Evolutionary conservation across 768 basidiomycete species (phyloP).

Genomic region (Termitomyces sp.): DNA sequence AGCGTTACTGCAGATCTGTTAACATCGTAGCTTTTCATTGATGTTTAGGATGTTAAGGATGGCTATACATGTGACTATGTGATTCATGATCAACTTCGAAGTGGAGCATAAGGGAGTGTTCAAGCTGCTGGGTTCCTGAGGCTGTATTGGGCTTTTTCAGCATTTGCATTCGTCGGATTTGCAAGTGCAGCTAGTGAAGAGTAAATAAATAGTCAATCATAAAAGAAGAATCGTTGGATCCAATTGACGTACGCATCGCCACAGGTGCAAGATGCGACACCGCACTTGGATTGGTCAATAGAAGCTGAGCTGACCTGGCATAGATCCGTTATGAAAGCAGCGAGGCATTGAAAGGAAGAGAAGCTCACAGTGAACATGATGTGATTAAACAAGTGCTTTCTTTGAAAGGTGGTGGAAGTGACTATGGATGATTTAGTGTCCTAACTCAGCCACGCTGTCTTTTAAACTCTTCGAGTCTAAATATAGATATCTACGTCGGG

Average conservation of each 20-base stretch:
- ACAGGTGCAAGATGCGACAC: constrained; percentile 43
- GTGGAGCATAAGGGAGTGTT: too few species aligned
- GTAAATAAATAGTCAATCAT: not conserved
- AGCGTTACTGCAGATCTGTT: too few species aligned
- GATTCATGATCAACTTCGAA: too few species aligned
- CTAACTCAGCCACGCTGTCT: not conserved
- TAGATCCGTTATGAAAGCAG: not conserved
- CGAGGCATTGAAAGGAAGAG: not conserved
- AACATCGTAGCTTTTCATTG: too few species aligned
- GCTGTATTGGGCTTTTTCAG: too few species aligned
- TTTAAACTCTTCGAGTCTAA: too few species aligned
- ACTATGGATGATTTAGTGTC: not conserved
- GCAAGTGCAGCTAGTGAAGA: constrained; percentile 46
- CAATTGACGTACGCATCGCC: constrained; percentile 34
- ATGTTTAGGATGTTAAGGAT: too few species aligned
- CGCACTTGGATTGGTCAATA: constrained; percentile 41
- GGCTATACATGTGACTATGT: too few species aligned
- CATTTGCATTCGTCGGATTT: constrained; percentile 62
- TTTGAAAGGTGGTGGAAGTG: not conserved
- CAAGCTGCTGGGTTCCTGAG: too few species aligned
- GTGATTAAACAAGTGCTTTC: not conserved
- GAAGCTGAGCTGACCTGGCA: constrained; percentile 28
- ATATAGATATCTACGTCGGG: too few species aligned
- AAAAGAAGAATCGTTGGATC: not conserved
- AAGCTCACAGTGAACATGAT: not conserved